Base-by-base conservation (phyloP, 306 rosid species). In the Vachellia collinsii region DNA sequence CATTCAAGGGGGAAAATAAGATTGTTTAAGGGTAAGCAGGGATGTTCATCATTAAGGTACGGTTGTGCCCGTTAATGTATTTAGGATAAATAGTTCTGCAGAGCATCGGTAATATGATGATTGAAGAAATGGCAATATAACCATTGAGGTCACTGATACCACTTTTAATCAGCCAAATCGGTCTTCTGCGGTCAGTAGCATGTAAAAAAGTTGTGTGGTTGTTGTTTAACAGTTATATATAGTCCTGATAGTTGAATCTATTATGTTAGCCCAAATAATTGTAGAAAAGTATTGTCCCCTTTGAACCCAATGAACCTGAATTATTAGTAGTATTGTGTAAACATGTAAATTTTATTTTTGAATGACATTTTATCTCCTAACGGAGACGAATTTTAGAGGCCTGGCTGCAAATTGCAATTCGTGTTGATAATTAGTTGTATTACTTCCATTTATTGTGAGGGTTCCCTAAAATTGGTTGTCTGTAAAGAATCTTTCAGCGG, bases 201-300 rank as follows among this genome's bases (percentile, higher is more conserved):
- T 77, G 85, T 84, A 80, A 77, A 75, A 84, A 77, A 50, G 63
- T 70, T 48, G 39, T 51, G 36, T 78, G 78, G 8, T 76, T 53
- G 54, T 41, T 53, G 54, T 58, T 14, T 46, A 70, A 70, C 23
- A 50, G 72, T 82, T 63, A 63, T 67, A 63, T 67, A 77, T 80
- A 69, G 47, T 29, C 7, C 51, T 43, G 63, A 29, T 56, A 44
- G n/a, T 29, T 71, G 72, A 1, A 8, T 71, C 50, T 42, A 59
- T 41, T 20, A 29, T 36, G 58, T 25, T 29, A 46, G 68, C 83
- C 50, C 19, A 10, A 70, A 79, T 79, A 71, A 71, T 29, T 78
- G 42, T 79, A 47, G 68, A 66, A 77, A 75, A 77, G 73, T 37
- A 50, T n/a, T 54, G 58, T 48, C 25, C 19, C 58, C 56, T 44